These are phyloP conservation scores for Epichloe sibirici DNA, from an alignment of 2,329 filamentous ascomycete species.

Conservation along the genomic window DNA sequence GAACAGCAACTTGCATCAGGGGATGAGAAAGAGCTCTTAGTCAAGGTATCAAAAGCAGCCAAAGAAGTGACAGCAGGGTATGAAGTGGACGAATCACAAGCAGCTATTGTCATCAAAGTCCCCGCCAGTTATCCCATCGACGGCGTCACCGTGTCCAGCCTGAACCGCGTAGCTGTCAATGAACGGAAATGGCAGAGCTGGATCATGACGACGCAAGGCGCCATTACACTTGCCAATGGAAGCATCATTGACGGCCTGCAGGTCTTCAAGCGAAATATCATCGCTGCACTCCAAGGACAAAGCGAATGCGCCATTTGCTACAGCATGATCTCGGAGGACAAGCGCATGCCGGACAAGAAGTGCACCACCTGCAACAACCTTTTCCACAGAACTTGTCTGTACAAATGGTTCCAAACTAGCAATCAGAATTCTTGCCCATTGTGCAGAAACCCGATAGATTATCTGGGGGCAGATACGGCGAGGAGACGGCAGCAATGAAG, in stretches of 20 bases:
- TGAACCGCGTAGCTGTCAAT: slow-evolving; percentile 75
- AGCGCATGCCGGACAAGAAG: slow-evolving; percentile 80
- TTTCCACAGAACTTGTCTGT: slow-evolving; percentile 83
- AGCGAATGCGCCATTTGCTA: slow-evolving; percentile 96
- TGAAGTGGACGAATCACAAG: slow-evolving; percentile 75
- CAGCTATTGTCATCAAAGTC: slow-evolving; percentile 70
- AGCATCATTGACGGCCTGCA: slow-evolving; percentile 77
- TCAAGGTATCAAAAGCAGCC: slow-evolving; percentile 61
- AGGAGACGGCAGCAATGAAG: slow-evolving; percentile 21
- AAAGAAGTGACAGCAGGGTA: slow-evolving; percentile 76
- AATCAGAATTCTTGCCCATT: slow-evolving; percentile 86
- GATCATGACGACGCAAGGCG: slow-evolving; percentile 78
- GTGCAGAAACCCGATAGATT: slow-evolving; percentile 77
- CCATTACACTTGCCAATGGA: slow-evolving; percentile 87
- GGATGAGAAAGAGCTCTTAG: slow-evolving; percentile 43
- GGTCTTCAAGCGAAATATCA: slow-evolving; percentile 77
- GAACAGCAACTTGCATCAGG: slow-evolving; percentile 33
- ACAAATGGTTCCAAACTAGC: slow-evolving; percentile 94
- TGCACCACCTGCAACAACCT: slow-evolving; percentile 88
- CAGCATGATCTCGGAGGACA: slow-evolving; percentile 79
- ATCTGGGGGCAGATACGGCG: slow-evolving; percentile 30
- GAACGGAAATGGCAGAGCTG: slow-evolving; percentile 90
- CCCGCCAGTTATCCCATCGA: slow-evolving; percentile 76
- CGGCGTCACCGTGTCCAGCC: slow-evolving; percentile 59
- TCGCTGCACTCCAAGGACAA: slow-evolving; percentile 81